Percentiles rank a stretch among this genome's conserved stretches.
phyloP scores from a whole-genome alignment of 495 filamentous ascomycete genomes.

The Daldinia decipiens region DNA sequence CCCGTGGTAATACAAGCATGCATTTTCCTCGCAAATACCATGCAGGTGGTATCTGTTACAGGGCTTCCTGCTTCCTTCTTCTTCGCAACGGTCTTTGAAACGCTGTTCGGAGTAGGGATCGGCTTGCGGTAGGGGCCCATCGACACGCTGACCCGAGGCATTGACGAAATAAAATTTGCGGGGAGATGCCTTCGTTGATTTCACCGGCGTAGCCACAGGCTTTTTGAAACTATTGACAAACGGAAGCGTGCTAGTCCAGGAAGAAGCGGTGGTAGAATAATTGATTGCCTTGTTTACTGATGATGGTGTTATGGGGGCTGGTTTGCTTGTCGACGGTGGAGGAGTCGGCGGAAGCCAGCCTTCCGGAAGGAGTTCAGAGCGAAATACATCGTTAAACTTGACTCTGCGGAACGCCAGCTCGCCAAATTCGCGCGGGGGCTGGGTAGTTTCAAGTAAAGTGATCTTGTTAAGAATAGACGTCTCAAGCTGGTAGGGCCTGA shows the following conservation, averaged over 20 bases:
- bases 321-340: neutral
- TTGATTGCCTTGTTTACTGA: neutral
- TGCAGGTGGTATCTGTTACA: constrained; percentile 53
- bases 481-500: constrained; percentile 50
- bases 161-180: constrained; percentile 48
- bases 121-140: constrained; percentile 44
- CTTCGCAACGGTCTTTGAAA: constrained; percentile 40
- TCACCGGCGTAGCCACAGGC: neutral
- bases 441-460: constrained; percentile 51
- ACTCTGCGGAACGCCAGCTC: constrained; percentile 46
- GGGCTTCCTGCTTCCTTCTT: constrained; percentile 43
- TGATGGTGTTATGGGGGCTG: neutral
- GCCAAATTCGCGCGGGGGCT: constrained; percentile 45
- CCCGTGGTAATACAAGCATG: constrained; percentile 51
- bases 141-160: constrained; percentile 47
- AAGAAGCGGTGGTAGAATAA: neutral
- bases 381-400: constrained; percentile 49
- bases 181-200: neutral
- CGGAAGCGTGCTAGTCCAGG: neutral
- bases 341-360: constrained; percentile 11
- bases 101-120: constrained; percentile 34
- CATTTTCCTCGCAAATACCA: constrained; percentile 39
- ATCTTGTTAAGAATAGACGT: constrained; percentile 39
- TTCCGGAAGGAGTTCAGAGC: constrained; percentile 47
- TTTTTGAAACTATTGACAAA: constrained; percentile 12